Evolutionary conservation across 2,329 filamentous ascomycete genomes (phyloP), one percentile per base, ranked within the genome.

Genomic region (Dendryphion nanum): DNA sequence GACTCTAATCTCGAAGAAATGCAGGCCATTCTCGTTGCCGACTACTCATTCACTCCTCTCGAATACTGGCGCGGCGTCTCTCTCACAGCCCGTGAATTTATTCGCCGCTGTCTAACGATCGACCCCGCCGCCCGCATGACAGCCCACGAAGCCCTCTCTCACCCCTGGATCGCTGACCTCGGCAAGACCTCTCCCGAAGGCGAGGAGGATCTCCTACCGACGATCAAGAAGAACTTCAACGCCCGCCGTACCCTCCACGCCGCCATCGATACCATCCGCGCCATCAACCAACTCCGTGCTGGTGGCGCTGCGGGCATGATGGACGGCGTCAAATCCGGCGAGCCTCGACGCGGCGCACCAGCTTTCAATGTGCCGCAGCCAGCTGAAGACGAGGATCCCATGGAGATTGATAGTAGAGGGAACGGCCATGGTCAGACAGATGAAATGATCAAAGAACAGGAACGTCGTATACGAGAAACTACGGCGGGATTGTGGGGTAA

Each of bases 1-100:
- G 93, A 97, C 67, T 91, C 83, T 55, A 95, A 98, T 69, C 83
- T 97, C 59, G 93, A 98, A 72, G 93, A 98, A 72, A 97, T 98
- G 91, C 91, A 97, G 72, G 93, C 93, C 54, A 98, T 98, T 62
- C 81, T 97, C 40, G 86, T 89, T 46, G 93, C 93, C 42, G 91
- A 97, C 72, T 98, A 97, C 74, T 86, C 82, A 60, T 98, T 97
- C 68, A 91, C 88, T 4, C 93, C 93, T 2, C 71, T 87, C 45
- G 91, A 96, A 64, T 97, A 97, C 76, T 98, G 93, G 93, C 86
- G 90, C 46, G 89, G 88, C 44, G 91, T 98, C 45, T 95, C 89
- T 17, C 76, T 83, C 36, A 78, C 82, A 33, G 72, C 91, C 29
- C 86, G 94, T 57, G 86, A 95, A 53, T 98, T 98, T 68, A 95